Evolutionary conservation across 2,329 filamentous ascomycete species (phyloP).

Genomic region (Elsinoe arachidis): DNA sequence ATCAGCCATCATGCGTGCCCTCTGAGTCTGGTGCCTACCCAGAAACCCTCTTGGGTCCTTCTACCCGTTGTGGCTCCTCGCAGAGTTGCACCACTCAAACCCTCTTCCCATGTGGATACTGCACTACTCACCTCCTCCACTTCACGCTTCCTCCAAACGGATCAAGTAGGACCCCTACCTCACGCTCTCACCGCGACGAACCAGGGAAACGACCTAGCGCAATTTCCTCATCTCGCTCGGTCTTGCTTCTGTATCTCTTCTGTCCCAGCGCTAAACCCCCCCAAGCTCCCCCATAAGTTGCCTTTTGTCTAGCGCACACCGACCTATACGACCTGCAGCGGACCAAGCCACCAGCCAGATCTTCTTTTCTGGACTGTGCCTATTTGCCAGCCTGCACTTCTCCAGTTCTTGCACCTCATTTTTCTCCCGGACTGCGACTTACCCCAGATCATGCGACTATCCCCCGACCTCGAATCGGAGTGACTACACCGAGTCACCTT

Average conservation of each 20-base stretch:
- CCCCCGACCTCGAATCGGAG: slow-evolving; percentile 8
- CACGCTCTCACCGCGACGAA: neutral
- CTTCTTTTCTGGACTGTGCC: neutral
- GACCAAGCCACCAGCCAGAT: slow-evolving; percentile 5
- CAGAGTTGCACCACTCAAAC: neutral
- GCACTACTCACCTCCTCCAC: neutral
- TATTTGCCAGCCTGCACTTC: neutral
- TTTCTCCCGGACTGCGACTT: neutral
- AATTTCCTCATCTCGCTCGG: neutral
- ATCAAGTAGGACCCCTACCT: neutral
- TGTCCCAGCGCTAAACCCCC: neutral
- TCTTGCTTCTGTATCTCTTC: slow-evolving; percentile 7
- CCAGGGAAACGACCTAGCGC: slow-evolving; percentile 3
- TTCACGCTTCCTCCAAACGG: neutral
- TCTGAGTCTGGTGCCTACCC: neutral
- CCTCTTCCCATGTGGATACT: neutral
- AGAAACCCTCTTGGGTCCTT: neutral
- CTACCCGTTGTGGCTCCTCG: neutral
- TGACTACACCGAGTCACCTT: neutral
- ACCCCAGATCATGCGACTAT: slow-evolving; percentile 10
- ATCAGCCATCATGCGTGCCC: slow-evolving; percentile 5
- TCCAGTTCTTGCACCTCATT: slow-evolving; percentile 1
- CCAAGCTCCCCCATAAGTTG: neutral
- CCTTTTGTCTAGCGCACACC: neutral
- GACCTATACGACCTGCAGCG: neutral